A percentile compares a stretch with the other conserved stretches of the same genome.
Evolutionary conservation across 2,329 filamentous ascomycete species (phyloP).

Genomic region (Sarocladium brachiariae): DNA sequence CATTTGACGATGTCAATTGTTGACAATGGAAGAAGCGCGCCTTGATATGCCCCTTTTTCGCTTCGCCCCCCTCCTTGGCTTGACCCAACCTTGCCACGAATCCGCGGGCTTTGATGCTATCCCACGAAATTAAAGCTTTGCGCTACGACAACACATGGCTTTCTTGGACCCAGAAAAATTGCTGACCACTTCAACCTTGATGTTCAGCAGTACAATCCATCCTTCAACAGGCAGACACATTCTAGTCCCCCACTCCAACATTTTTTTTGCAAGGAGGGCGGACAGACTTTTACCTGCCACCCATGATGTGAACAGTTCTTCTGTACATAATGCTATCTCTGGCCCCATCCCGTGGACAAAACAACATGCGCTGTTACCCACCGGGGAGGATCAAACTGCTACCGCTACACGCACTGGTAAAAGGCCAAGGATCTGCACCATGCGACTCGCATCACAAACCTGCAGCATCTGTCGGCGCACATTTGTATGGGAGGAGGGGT

Average conservation of each 20-base stretch:
- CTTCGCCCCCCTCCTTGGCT: no score
- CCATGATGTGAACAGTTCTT: background rate
- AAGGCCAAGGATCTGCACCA: constrained; percentile 7
- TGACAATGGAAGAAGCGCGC: background rate
- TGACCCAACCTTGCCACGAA: no score
- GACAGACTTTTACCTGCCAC: background rate
- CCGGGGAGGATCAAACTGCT: background rate
- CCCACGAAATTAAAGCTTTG: constrained; percentile 4
- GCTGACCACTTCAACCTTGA: no score
- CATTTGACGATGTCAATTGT: background rate
- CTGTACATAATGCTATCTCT: background rate
- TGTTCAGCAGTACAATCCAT: background rate
- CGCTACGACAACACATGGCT: background rate
- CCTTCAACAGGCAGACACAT: background rate
- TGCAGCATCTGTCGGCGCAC: constrained; percentile 2
- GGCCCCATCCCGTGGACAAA: background rate
- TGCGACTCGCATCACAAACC: background rate
- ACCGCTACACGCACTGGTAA: background rate
- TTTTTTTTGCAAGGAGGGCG: no score
- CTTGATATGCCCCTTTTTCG: no score
- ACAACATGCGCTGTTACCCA: background rate
- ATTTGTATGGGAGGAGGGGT: background rate
- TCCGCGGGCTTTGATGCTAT: no score
- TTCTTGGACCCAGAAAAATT: no score
- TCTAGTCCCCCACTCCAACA: background rate